These are phyloP conservation scores for Septoria linicola DNA, from an alignment of 2,329 filamentous ascomycete genomes.

Conservation along the genomic window DNA sequence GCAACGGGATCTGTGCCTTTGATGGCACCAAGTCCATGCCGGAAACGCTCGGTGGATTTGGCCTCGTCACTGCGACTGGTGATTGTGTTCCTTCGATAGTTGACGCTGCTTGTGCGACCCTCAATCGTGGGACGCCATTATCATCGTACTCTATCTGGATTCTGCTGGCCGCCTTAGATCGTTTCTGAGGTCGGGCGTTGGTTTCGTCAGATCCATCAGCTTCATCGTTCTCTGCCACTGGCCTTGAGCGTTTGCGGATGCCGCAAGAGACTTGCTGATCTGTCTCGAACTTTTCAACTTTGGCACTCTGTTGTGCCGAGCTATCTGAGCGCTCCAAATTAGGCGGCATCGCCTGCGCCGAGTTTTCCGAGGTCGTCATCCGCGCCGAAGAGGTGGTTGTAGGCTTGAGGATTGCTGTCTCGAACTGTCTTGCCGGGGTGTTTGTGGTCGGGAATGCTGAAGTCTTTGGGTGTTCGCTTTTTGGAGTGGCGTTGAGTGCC, in stretches of 20 bases:
- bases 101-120: constrained; percentile 5
- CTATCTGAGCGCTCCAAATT: neutral
- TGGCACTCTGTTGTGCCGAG: neutral
- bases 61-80: too few relatives aligned
- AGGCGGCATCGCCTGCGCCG: constrained; percentile 1
- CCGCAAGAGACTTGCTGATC: too few relatives aligned
- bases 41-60: too few relatives aligned
- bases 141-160: constrained; percentile 29
- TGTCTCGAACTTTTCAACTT: too few relatives aligned
- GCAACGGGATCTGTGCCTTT: too few relatives aligned
- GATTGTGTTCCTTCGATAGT: too few relatives aligned
- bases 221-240: neutral
- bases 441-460: constrained; percentile 19
- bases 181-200: neutral
- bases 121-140: constrained; percentile 25
- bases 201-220: neutral
- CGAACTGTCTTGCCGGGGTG: constrained; percentile 19
- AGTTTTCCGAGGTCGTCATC: constrained; percentile 18
- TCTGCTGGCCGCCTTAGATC: constrained; percentile 19
- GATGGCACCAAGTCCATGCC: too few relatives aligned
- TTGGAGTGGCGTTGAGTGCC: constrained; percentile 16
- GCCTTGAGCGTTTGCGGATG: too few relatives aligned
- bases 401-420: constrained; percentile 13
- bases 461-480: constrained; percentile 21
- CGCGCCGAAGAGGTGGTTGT: constrained; percentile 25